phyloP scores from a whole-genome alignment of 768 basidiomycete species.

The Roridomyces roridus region DNA sequence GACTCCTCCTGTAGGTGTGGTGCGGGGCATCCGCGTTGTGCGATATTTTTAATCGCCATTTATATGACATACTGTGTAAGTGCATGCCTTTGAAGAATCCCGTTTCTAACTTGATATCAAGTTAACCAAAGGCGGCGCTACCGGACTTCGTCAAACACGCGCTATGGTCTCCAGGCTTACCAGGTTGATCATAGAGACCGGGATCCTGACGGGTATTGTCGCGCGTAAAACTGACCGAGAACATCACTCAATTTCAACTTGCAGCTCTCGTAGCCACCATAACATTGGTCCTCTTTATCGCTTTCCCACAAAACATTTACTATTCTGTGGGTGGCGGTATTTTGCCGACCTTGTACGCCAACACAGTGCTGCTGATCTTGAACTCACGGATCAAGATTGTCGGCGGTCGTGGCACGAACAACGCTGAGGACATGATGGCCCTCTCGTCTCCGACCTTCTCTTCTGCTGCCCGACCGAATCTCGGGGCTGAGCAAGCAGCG shows the following conservation, averaged over 20 bases:
- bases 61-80: background rate
- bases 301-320: background rate
- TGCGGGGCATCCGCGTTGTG: background rate
- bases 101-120: background rate
- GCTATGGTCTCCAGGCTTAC: background rate
- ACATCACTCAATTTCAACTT: too few species aligned
- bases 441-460: too few species aligned
- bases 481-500: too few species aligned
- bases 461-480: too few species aligned
- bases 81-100: background rate
- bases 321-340: background rate
- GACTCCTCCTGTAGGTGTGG: too few species aligned
- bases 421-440: too few species aligned
- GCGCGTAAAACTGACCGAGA: too few species aligned
- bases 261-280: background rate
- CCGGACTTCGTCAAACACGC: background rate
- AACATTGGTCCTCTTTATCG: background rate
- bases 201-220: slow-evolving; percentile 4
- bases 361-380: slow-evolving; percentile 5
- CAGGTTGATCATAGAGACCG: too few species aligned
- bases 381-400: slow-evolving; percentile 3
- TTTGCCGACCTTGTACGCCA: slow-evolving; percentile 3
- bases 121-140: background rate
- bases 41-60: background rate
- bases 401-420: too few species aligned